Base-by-base conservation (phyloP, 495 filamentous ascomycete species). In the Symbiotaphrina buchneri region DNA sequence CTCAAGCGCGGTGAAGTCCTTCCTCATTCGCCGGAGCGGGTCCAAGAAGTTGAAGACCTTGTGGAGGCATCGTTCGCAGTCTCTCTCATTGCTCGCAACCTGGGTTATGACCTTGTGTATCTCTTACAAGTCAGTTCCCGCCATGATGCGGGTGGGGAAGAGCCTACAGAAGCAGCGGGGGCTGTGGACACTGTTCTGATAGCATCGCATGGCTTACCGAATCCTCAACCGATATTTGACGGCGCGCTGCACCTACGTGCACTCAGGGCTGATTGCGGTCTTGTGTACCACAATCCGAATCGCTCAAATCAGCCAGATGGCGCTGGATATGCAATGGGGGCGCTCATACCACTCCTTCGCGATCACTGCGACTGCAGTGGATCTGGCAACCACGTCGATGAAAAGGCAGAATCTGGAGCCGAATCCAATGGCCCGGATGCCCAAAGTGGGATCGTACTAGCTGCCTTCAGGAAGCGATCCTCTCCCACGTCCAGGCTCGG, bases 31-130 rank as follows among this genome's bases (percentile, higher is more conserved):
- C n/a, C n/a, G n/a, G n/a, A n/a, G n/a, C n/a, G n/a, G n/a, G n/a
- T n/a, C n/a, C n/a, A n/a, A n/a, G n/a, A n/a, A n/a, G n/a, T n/a
- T n/a, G n/a, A n/a, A n/a, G n/a, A n/a, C n/a, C n/a, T n/a, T n/a
- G n/a, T 37, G 6, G 47, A 50, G 20, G 41, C 47, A 22, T 38
- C 34, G 10, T 50, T 46, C 19, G 44, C 47, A 6, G 44, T 46
- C 26, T 51, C 47, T 7, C 45, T 51, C 18, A 50, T 50, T 27
- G 47, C 47, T 20, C 43, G 41, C 10, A 45, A 35, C 5, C 35
- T 50, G 7, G 31, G 41, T 21, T 50, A 47, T 26, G 47, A 50
- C 29, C 39, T 50, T 20, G 44, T 50, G 1, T 50, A 50, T 28
- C 39, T 50, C 10, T 31, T 50, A 10, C 41, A 44, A 10, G 41